These are phyloP conservation scores for Xerocomellus amylosporus DNA, from an alignment of 768 basidiomycete genomes.

Conservation along the genomic window DNA sequence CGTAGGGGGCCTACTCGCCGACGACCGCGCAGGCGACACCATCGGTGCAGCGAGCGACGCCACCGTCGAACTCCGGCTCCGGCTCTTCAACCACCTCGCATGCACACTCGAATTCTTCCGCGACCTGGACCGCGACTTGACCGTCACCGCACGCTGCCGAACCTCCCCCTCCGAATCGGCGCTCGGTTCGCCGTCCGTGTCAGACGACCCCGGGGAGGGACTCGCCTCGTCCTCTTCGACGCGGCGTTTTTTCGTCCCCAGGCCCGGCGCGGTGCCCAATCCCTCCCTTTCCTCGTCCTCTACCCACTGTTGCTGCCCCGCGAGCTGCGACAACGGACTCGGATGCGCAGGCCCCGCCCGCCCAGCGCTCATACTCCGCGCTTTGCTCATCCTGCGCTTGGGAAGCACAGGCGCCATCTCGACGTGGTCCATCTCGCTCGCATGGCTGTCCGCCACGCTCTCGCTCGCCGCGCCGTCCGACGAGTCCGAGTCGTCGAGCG, in stretches of 20 bases:
- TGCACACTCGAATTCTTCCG: conserved; percentile 30
- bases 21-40: conserved; percentile 17
- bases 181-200: conserved; percentile 53
- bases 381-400: conserved; percentile 34
- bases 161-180: conserved; percentile 24
- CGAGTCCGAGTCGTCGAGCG: conserved; percentile 75
- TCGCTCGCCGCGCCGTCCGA: conserved; percentile 34
- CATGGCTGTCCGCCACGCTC: conserved; percentile 14
- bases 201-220: conserved; percentile 58
- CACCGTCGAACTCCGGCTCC: conserved; percentile 68
- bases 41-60: conserved; percentile 51
- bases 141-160: background rate
- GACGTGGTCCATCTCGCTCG: conserved; percentile 34
- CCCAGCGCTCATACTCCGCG: conserved; percentile 33
- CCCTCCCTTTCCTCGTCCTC: conserved; percentile 44
- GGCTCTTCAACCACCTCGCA: conserved; percentile 29
- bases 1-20: conserved; percentile 5
- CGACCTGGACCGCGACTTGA: conserved; percentile 23
- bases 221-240: conserved; percentile 52
- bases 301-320: conserved; percentile 52
- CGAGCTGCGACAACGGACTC: conserved; percentile 64
- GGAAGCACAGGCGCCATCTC: conserved; percentile 23
- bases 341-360: conserved; percentile 42
- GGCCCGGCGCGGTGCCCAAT: too few species aligned
- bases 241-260: conserved; percentile 11